phyloP scores from a whole-genome alignment of 768 basidiomycete genomes.

The Boletus pseudopeckii region DNA sequence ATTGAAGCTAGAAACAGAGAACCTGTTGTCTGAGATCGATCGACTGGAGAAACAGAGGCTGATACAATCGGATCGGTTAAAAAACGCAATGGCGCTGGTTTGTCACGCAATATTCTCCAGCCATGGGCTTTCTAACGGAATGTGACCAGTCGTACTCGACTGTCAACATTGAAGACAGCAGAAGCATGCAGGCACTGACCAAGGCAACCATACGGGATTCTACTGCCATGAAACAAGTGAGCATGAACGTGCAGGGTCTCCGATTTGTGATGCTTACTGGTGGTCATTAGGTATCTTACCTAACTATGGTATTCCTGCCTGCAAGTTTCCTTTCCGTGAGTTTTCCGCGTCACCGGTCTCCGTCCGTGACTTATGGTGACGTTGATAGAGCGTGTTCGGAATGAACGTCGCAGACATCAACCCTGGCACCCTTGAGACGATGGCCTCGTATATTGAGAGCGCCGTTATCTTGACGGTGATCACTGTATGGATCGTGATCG shows the following conservation, averaged over 20 bases:
- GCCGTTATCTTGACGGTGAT: slow-evolving; percentile 47
- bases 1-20: slow-evolving; percentile 17
- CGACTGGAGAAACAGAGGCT: slow-evolving; percentile 29
- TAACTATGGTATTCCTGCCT: slow-evolving; percentile 62
- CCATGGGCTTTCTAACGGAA: neutral
- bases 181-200: slow-evolving; percentile 50
- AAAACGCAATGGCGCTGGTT: slow-evolving; percentile 33
- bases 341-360: neutral
- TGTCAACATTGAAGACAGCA: slow-evolving; percentile 58
- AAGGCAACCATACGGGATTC: slow-evolving; percentile 42
- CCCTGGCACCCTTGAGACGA: slow-evolving; percentile 22
- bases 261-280: neutral
- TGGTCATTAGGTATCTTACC: slow-evolving; percentile 44
- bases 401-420: slow-evolving; percentile 34
- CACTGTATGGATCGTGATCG: slow-evolving; percentile 55
- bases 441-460: slow-evolving; percentile 41
- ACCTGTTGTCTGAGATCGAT: slow-evolving; percentile 43
- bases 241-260: neutral
- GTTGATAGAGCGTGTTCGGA: slow-evolving; percentile 31
- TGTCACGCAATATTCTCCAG: neutral
- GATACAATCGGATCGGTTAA: slow-evolving; percentile 29
- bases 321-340: slow-evolving; percentile 42
- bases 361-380: neutral
- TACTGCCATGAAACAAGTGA: slow-evolving; percentile 35
- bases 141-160: slow-evolving; percentile 50